Evolutionary conservation across 495 filamentous ascomycete genomes (phyloP).

Genomic region (Aspergillus egyptiacus): DNA sequence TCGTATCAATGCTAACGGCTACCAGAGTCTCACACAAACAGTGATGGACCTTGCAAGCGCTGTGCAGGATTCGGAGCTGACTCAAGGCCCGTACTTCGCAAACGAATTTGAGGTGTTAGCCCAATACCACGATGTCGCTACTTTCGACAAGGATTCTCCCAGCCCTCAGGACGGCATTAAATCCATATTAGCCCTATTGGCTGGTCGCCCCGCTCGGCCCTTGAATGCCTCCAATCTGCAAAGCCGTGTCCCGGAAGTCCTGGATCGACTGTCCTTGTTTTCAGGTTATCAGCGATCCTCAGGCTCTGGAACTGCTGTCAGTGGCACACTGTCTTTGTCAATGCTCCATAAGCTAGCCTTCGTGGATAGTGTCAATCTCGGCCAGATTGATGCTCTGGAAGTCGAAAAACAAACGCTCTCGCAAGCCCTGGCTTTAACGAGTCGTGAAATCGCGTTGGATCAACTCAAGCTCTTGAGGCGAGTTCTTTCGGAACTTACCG

Average conservation of each 20-base stretch:
- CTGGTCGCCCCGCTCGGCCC: conserved; percentile 35
- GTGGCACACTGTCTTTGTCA: conserved; percentile 47
- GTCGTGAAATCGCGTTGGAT: conserved; percentile 41
- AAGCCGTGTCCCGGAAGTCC: conserved; percentile 29
- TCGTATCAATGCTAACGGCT: conserved; percentile 9
- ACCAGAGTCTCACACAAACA: conserved; percentile 47
- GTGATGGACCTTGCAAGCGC: conserved; percentile 49
- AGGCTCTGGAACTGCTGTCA: conserved; percentile 37
- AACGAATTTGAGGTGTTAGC: conserved; percentile 60
- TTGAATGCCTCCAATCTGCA: conserved; percentile 29
- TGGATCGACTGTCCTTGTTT: conserved; percentile 36
- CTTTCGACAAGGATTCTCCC: conserved; percentile 13
- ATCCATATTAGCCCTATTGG: conserved; percentile 35
- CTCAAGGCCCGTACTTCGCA: conserved; percentile 46
- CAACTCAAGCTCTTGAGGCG: conserved; percentile 42
- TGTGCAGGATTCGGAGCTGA: conserved; percentile 33
- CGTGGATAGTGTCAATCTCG: conserved; percentile 49
- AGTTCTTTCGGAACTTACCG: conserved; percentile 44
- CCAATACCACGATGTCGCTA: conserved; percentile 51
- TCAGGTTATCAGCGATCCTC: conserved; percentile 26
- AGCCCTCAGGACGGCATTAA: conserved; percentile 17
- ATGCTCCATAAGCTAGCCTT: conserved; percentile 51
- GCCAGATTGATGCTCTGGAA: conserved; percentile 59
- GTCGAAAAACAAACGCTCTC: conserved; percentile 59
- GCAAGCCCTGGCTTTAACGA: conserved; percentile 43